Percentiles rank a stretch among this genome's conserved stretches.
Conservation (phyloP, 495 filamentous ascomycete genomes). For the Aspergillus mulundensis region DNA sequence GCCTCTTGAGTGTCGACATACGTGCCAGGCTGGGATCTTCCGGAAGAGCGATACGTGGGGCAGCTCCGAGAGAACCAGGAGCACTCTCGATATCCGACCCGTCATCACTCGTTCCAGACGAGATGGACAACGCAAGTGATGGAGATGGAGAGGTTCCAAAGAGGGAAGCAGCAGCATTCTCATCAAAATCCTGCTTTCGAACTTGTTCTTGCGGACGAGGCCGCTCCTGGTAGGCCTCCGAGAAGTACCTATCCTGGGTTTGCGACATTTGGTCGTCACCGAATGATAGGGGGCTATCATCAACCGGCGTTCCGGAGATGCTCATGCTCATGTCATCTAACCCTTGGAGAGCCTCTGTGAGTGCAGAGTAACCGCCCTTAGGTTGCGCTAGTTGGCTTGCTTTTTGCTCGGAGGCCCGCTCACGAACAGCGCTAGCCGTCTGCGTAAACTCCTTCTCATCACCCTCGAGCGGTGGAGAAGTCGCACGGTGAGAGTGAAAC, state of each 20-base stretch:
- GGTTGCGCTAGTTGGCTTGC: slow-evolving; percentile 30
- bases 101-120: slow-evolving; percentile 46
- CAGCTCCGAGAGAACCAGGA: slow-evolving; percentile 17
- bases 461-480: slow-evolving; percentile 84
- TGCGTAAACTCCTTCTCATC: slow-evolving; percentile 97
- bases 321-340: slow-evolving; percentile 29
- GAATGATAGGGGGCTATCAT: slow-evolving; percentile 33
- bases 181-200: slow-evolving; percentile 31
- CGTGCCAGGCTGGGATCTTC: slow-evolving; percentile 27
- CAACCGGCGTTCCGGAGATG: slow-evolving; percentile 31
- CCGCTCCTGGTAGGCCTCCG: slow-evolving; percentile 25
- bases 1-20: slow-evolving; percentile 40
- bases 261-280: slow-evolving; percentile 35
- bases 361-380: slow-evolving; percentile 28
- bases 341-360: slow-evolving; percentile 34
- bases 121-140: slow-evolving; percentile 44
- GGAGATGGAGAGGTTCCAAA: slow-evolving; percentile 46
- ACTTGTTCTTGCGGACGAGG: slow-evolving; percentile 17
- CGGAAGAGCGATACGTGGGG: slow-evolving; percentile 36
- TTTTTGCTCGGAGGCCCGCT: slow-evolving; percentile 59
- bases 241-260: slow-evolving; percentile 41
- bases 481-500: slow-evolving; percentile 63
- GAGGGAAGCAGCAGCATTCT: slow-evolving; percentile 35
- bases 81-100: slow-evolving; percentile 26
- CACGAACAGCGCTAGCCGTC: slow-evolving; percentile 82